Conservation (phyloP, 495 filamentous ascomycete species). For the Neurospora sp. region DNA sequence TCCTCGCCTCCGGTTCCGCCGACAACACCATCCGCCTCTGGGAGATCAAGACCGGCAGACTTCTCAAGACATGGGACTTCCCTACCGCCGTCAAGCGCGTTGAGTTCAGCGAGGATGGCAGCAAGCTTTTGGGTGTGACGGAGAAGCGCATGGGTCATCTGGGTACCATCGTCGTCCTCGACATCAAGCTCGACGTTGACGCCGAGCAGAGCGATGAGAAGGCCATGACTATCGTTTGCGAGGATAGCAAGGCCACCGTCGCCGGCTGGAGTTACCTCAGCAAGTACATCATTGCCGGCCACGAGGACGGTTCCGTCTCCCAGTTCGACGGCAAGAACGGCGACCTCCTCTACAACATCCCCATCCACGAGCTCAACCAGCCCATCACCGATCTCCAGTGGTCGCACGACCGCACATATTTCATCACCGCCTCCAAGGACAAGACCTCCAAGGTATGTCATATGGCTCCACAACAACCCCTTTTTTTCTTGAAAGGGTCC, state of each 20-base stretch:
- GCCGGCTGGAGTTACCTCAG: slow-evolving; percentile 88
- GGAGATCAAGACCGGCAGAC: slow-evolving; percentile 89
- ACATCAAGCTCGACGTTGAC: slow-evolving; percentile 69
- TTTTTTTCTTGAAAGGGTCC: background rate
- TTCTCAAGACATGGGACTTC: slow-evolving; percentile 95
- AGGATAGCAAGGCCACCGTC: slow-evolving; percentile 92
- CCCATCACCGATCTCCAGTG: slow-evolving; percentile 92
- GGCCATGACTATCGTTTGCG: slow-evolving; percentile 72
- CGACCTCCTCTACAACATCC: slow-evolving; percentile 67
- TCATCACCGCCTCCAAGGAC: slow-evolving; percentile 96
- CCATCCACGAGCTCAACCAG: slow-evolving; percentile 72
- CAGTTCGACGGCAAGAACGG: slow-evolving; percentile 94
- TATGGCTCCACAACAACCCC: background rate
- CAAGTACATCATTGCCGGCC: slow-evolving; percentile 93
- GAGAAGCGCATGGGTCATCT: slow-evolving; percentile 96
- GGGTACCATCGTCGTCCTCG: slow-evolving; percentile 83
- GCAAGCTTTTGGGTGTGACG: slow-evolving; percentile 79
- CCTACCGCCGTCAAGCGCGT: slow-evolving; percentile 90
- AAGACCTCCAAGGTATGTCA: slow-evolving; percentile 77
- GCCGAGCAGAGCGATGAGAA: slow-evolving; percentile 79
- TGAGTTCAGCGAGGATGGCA: slow-evolving; percentile 90
- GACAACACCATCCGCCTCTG: slow-evolving; percentile 97
- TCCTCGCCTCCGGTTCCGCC: slow-evolving; percentile 90
- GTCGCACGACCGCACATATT: slow-evolving; percentile 87
- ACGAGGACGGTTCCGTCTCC: slow-evolving; percentile 89